Evolutionary conservation across 768 basidiomycete genomes (phyloP), one percentile per base, ranked within the genome.

Genomic region (Collybia mongolica): DNA sequence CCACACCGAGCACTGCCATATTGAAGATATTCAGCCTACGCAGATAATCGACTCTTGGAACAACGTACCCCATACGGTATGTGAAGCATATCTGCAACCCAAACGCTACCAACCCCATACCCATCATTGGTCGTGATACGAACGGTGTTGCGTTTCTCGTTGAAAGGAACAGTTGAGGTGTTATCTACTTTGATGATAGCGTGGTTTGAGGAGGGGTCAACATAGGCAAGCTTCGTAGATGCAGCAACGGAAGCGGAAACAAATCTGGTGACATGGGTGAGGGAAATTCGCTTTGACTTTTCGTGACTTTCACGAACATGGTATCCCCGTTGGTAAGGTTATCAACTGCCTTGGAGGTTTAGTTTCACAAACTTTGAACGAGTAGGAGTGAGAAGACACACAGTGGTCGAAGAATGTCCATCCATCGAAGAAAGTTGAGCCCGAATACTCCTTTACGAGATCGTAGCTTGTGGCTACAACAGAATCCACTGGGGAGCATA

Each of bases 101-200:
- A 87, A 26, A 89, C 63, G 52, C 79, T 62, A n/a, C 85, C 87
- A 3, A 87, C 69, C 0, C 69, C 68, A 57, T 72, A 87, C 45
- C 72, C 64, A 46, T 85, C 81, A 29, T 76, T 74, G 15, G 76
- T 74, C 5, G 81, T 64, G 42, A 90, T 81, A n/a, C 85, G 76
- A 8, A 90, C 79, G 0, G 81, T 79, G 60, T 87, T 84, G 54
- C 88, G 75, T 60, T 88, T 86, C 36, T 82, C 54, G 54, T 78
- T 76, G 55, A 58, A 73, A 1, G 57, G 63, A 15, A 88, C 77
- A 1, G 60, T 71, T 1, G 83, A 73, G 23, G 76, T 80, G 61
- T 90, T 89, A 68, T 90, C 89, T 11, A 90, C 87, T 59, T 77
- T 80, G 60, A 91, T 85, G 59, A 91, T 81, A 1, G 88, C 88